phyloP scores from a whole-genome alignment of 495 filamentous ascomycete species.

The Astrothelium subdiscretum region DNA sequence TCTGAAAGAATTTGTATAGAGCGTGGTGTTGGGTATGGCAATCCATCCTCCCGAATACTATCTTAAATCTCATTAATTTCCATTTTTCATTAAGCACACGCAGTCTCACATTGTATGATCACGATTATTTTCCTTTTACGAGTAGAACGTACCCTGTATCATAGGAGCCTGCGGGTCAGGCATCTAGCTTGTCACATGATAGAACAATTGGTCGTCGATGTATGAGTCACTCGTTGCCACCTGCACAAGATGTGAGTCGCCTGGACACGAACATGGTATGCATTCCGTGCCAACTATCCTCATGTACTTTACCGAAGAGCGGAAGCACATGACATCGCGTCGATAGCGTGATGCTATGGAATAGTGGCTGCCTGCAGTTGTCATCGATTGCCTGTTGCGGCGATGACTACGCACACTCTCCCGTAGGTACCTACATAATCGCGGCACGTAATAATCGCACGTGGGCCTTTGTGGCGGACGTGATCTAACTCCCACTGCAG shows the following conservation, averaged over 20 bases:
- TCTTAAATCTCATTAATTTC: background rate
- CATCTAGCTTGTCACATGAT: background rate
- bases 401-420: no score
- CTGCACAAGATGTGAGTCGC: background rate
- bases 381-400: background rate
- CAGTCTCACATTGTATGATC: background rate
- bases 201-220: background rate
- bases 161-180: background rate
- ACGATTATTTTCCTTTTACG: background rate
- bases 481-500: background rate
- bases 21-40: background rate
- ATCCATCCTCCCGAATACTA: background rate
- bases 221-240: background rate
- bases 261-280: background rate
- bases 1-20: background rate
- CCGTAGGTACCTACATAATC: no score
- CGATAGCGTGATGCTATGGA: background rate
- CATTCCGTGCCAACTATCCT: background rate
- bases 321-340: background rate
- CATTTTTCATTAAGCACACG: background rate
- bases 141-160: background rate
- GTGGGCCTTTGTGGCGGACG: background rate
- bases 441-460: background rate
- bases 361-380: background rate
- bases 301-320: background rate